Evolutionary conservation across 352 stramenopile genomes (phyloP), one percentile per base, ranked within the genome.

Genomic region (Aphanomyces astaci): DNA sequence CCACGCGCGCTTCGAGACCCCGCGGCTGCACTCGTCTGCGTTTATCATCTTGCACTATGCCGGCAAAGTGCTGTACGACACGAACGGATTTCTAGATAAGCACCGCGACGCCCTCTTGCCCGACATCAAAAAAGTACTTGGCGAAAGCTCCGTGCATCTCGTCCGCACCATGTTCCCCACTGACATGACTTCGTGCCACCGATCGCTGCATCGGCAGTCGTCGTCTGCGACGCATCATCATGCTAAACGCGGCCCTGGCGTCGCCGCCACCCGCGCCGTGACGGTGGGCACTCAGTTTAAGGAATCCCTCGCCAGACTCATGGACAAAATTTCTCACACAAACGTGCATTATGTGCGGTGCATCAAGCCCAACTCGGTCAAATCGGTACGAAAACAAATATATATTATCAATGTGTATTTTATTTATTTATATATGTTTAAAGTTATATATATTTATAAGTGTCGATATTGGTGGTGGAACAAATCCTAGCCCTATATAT

Each of bases 31-130:
- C 65, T 84, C 89, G 53, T 92, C 79, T 33, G 82, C 84, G 2
- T 95, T 95, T 71, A 88, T 80, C 2, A 86, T 95, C 64, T 82
- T 91, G 56, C 87, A 95, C 66, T 95, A 95, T 63, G 87, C 87
- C 22, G 84, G 83, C 7, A 92, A 94, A 62, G 87, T 95, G 30
- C 89, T 83, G 3, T 95, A 95, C 49, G 81, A 92, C 31, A 84
- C 82, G 0, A 79, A 79, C 25, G 86, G 86, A 19, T 95, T 94
- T 66, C 68, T 94, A 4, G 82, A 93, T 71, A 95, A 94, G 71
- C 84, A 95, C 33, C 82, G 85, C 17, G 87, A 95, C 51, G 83
- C 83, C 5, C 85, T 95, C 32, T 56, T 95, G 30, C 84, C 86
- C 1, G 85, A 93, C 56, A 92, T 95, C 39, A 91, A 94, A 66